Conservation (phyloP, 371 early-diverging fungal genomes). For the Lichtheimia ornata region DNA sequence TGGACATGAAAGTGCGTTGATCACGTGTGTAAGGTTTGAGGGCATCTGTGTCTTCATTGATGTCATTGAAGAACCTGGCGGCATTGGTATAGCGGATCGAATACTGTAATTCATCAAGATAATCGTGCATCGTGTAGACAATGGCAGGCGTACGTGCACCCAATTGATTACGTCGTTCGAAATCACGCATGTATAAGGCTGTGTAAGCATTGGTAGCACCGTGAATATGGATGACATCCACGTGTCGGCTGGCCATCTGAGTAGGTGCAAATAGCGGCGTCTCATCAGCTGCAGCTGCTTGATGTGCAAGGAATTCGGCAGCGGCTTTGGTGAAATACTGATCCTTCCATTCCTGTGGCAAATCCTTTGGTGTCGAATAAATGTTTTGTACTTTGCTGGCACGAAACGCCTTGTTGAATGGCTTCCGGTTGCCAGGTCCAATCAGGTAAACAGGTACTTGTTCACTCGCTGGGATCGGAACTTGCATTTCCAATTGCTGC, state of each 20-base stretch:
- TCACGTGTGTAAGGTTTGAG: conserved; percentile 44
- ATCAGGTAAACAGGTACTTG: conserved; percentile 61
- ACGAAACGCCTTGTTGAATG: conserved; percentile 61
- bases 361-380: conserved; percentile 46
- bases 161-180: conserved; percentile 33
- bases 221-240: conserved; percentile 64
- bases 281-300: conserved; percentile 52
- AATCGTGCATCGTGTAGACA: conserved; percentile 67
- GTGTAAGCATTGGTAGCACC: conserved; percentile 68
- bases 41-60: conserved; percentile 22
- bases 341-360: conserved; percentile 67
- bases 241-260: conserved; percentile 20
- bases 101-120: conserved; percentile 62
- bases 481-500: conserved; percentile 8
- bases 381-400: conserved; percentile 46
- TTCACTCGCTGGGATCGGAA: conserved; percentile 15
- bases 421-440: conserved; percentile 56
- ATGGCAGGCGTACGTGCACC: conserved; percentile 56
- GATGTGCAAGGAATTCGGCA: conserved; percentile 58
- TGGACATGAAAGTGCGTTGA: conserved; percentile 61
- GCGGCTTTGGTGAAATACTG: conserved; percentile 67
- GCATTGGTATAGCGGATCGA: conserved; percentile 54
- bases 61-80: conserved; percentile 51
- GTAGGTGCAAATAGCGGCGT: conserved; percentile 57
- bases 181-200: conserved; percentile 51